Percentiles rank a stretch among this genome's conserved stretches.
These are phyloP conservation scores for Scenedesmus sp. DNA, from an alignment of 163 green algal species.

Conservation along the genomic window DNA sequence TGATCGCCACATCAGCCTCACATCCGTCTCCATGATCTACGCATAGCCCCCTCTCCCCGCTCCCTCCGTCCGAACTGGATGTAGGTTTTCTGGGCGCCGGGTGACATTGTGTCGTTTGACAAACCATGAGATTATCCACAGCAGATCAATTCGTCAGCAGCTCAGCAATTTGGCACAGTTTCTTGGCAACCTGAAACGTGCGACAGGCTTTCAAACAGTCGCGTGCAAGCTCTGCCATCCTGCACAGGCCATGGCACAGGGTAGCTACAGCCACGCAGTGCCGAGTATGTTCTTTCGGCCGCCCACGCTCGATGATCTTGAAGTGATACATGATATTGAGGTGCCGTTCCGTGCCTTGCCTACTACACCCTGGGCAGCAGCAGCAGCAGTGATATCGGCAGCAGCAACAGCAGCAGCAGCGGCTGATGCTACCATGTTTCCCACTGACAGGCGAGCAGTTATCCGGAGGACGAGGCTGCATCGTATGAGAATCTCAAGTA, in stretches of 20 bases:
- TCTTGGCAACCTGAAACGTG: no score
- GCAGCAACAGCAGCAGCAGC: neutral
- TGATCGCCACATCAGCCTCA: no score
- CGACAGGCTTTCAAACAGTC: neutral
- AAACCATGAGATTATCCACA: no score
- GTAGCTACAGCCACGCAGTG: neutral
- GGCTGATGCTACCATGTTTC: neutral
- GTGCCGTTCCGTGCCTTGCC: neutral
- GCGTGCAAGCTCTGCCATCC: neutral
- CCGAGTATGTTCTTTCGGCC: conserved; percentile 29
- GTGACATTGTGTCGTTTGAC: no score
- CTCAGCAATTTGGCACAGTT: no score
- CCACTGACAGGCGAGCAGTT: conserved; percentile 18
- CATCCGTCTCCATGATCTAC: no score
- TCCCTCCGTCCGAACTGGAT: no score
- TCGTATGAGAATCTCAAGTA: conserved; percentile 44
- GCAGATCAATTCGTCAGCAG: neutral
- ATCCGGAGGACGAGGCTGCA: conserved; percentile 46
- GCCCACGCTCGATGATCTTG: neutral
- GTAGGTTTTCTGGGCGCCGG: no score
- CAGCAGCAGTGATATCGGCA: neutral
- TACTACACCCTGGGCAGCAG: no score
- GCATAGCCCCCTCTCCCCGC: no score
- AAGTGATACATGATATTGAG: conserved; percentile 36
- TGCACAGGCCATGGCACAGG: neutral